Base-by-base conservation (phyloP, 805 yeast species). In the Schizosaccharomyces octosporus region DNA sequence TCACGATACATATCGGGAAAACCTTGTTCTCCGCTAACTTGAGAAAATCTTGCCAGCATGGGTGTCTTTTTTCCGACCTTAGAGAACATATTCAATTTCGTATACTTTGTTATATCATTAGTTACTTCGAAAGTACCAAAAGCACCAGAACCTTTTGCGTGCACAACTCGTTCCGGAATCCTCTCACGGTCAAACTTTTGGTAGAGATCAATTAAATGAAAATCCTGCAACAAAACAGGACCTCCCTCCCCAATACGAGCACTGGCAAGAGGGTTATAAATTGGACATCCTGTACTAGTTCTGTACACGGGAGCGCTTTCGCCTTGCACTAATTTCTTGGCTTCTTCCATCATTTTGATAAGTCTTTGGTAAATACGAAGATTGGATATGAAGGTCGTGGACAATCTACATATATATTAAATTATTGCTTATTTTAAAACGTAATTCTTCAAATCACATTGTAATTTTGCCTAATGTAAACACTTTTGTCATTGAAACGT, bases 101-200 rank as follows among this genome's bases (percentile, higher is more conserved):
- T 80, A 58, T 84, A 68, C 69, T 85, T 90, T 9, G 86, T 74
- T 68, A 86, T 81, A 67, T 86, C 94, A 66, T 87, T 90, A 9
- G 95, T 87, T 61, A 84, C 89, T 72, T 85, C 94, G 70, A 87
- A 87, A 66, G 76, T 79, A 65, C 95, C 95, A 70, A 77, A 86
- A 7, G 95, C 95, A 69, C 63, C 95, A 15, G 89, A 84, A 66
- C 95, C 95, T 71, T 87, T 87, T 62, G 95, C 95, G 69, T 87
- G 95, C 43, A 87, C 95, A 63, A 87, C 95, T 73, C 95, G 78
- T 74, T 87, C 95, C 11, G 95, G 95, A 65, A 87, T 84, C 72
- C 95, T 76, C 73, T 87, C 95, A 66, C 95, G 78, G 73, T 85
- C 94, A 68, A 87, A 87, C 72, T 79, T 83, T 24, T 83, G 76